phyloP scores from a whole-genome alignment of 129 eudicot species.

The Glebionis coronaria region DNA sequence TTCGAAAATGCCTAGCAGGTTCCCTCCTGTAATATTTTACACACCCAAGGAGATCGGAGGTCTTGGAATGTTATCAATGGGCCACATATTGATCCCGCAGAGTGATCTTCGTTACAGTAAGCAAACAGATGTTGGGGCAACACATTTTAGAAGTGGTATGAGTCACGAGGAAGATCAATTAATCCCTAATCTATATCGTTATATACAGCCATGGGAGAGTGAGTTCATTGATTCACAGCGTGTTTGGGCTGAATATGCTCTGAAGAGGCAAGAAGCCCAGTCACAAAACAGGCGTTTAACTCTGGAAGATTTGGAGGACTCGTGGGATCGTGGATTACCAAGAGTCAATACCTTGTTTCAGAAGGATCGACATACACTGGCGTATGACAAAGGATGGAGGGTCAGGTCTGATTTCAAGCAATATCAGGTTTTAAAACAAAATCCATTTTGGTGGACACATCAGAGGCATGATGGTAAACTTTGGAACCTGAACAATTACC shows the following conservation, averaged over 20 bases:
- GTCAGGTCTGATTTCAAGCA: constrained; percentile 97
- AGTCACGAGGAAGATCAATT: constrained; percentile 97
- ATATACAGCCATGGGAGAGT: too few relatives aligned
- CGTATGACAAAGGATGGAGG: constrained; percentile 98
- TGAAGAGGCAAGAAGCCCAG: constrained; percentile 98
- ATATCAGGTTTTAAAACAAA: constrained; percentile 88
- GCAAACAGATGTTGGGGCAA: constrained; percentile 93
- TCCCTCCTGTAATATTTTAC: too few relatives aligned
- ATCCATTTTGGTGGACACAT: constrained; percentile 99
- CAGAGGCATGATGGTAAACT: constrained; percentile 99
- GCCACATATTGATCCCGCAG: constrained; percentile 97
- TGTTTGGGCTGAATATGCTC: constrained; percentile 99
- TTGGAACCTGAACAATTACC: constrained; percentile 98
- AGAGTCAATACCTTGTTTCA: constrained; percentile 88
- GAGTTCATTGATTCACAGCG: too few relatives aligned
- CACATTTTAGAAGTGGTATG: constrained; percentile 99
- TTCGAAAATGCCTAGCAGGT: constrained; percentile 99
- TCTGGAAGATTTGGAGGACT: constrained; percentile 93
- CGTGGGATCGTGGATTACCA: constrained; percentile 99
- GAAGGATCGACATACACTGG: constrained; percentile 96
- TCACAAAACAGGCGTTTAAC: constrained; percentile 95
- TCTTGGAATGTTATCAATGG: too few relatives aligned
- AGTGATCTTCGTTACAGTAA: constrained; percentile 95
- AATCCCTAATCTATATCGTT: constrained; percentile 95
- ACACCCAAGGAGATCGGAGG: too few relatives aligned